Evolutionary conservation across 1,284 basidiomycete genomes (phyloP).

Genomic region (Ceratobasidium sp.): DNA sequence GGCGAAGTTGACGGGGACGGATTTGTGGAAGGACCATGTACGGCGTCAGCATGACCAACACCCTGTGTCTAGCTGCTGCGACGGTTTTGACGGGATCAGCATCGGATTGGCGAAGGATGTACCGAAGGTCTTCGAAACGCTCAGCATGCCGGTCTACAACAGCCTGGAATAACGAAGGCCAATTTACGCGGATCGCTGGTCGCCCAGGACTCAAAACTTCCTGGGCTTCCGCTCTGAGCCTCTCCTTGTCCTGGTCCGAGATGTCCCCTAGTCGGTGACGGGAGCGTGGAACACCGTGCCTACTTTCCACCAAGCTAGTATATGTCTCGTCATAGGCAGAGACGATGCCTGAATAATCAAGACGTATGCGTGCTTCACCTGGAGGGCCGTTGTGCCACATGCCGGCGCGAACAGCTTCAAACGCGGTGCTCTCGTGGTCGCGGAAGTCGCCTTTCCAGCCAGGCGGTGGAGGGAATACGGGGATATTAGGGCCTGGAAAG

Average conservation of each 20-base stretch:
- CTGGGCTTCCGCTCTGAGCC: conserved; percentile 48
- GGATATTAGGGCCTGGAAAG: conserved; percentile 20
- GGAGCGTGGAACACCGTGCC: conserved; percentile 52
- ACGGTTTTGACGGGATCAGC: conserved; percentile 40
- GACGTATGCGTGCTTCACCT: conserved; percentile 56
- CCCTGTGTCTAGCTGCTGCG: conserved; percentile 49
- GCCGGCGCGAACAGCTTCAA: conserved; percentile 55
- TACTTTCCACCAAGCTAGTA: conserved; percentile 54
- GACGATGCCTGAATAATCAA: conserved; percentile 57
- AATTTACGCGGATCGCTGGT: conserved; percentile 57
- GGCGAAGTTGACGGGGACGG: not conserved
- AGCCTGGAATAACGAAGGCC: conserved; percentile 57
- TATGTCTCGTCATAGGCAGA: conserved; percentile 60
- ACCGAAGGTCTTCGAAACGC: conserved; percentile 57
- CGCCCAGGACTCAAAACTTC: conserved; percentile 47
- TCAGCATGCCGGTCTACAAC: conserved; percentile 59
- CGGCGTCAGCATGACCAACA: conserved; percentile 56
- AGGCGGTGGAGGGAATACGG: conserved; percentile 32
- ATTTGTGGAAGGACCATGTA: conserved; percentile 52
- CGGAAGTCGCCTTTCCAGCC: conserved; percentile 43
- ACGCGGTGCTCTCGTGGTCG: conserved; percentile 14
- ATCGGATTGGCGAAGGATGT: conserved; percentile 53
- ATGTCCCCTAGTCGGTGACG: conserved; percentile 53
- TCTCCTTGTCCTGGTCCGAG: conserved; percentile 46
- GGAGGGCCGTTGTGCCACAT: conserved; percentile 59